Evolutionary conservation across 2,329 filamentous ascomycete genomes (phyloP).

Genomic region (Periconia sp.): DNA sequence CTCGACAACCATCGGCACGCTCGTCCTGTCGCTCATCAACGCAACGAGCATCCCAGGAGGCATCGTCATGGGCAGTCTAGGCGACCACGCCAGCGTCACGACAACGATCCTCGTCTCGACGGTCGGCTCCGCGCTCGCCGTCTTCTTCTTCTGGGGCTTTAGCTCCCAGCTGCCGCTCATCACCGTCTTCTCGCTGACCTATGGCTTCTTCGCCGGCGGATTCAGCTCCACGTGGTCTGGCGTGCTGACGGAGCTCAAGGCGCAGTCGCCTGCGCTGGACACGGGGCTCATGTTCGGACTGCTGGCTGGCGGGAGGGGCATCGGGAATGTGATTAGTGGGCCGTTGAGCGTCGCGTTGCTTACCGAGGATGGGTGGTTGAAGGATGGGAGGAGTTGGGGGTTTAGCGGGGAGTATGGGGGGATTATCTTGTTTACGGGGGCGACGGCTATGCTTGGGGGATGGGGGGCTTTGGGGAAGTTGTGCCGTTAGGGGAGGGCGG

Average conservation of each 20-base stretch:
- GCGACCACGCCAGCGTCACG: slow-evolving; percentile 51
- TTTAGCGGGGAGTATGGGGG: slow-evolving; percentile 16
- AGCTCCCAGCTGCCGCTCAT: slow-evolving; percentile 44
- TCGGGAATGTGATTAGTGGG: slow-evolving; percentile 57
- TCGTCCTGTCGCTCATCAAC: slow-evolving; percentile 43
- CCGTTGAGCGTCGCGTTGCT: slow-evolving; percentile 55
- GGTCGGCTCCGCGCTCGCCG: slow-evolving; percentile 44
- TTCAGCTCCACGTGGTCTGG: slow-evolving; percentile 33
- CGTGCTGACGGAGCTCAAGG: slow-evolving; percentile 33
- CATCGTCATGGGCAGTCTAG: slow-evolving; percentile 40
- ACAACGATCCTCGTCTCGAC: slow-evolving; percentile 50
- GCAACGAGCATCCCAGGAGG: slow-evolving; percentile 41
- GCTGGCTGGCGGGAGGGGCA: slow-evolving; percentile 54
- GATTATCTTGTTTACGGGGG: slow-evolving; percentile 20
- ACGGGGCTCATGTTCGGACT: slow-evolving; percentile 54
- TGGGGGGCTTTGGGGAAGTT: slow-evolving; percentile 13
- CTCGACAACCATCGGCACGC: slow-evolving; percentile 27
- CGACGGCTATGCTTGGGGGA: slow-evolving; percentile 12
- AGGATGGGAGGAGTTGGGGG: slow-evolving; percentile 10
- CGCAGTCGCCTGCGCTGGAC: slow-evolving; percentile 36
- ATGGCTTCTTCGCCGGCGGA: slow-evolving; percentile 42
- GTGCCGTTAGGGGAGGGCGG: slow-evolving; percentile 1
- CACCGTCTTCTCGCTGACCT: slow-evolving; percentile 32
- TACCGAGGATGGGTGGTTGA: slow-evolving; percentile 12
- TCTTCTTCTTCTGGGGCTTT: slow-evolving; percentile 55